Base-by-base conservation (phyloP, 257 asterid genomes). In the Rehmannia glutinosa region DNA sequence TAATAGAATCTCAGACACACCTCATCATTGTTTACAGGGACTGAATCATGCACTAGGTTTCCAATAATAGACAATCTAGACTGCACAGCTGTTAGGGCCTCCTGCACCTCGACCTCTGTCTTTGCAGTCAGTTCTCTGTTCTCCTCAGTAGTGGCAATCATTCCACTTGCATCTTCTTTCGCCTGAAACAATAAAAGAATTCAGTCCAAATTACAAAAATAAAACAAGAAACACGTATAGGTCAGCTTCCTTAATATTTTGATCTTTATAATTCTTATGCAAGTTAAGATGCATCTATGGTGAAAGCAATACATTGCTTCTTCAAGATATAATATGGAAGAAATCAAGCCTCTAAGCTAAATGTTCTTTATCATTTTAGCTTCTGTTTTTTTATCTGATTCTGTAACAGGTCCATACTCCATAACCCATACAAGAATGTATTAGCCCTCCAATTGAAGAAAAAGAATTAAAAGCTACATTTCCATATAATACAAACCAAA, bases 31-130 rank as follows among this genome's bases (percentile, higher is more conserved):
- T 78, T 73, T 36, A 90, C 69, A 11, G 98, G 98, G 19, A 92
- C 98, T 43, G 98, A n/a, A n/a, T 92, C 98, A 64, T 92, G 98
- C 53, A 92, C 98, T 49, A 92, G 93, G 60, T 90, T 92, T 64
- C 98, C 98, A 78, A 92, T 90, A 38, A 27, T 35, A 47, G 73
- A 81, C 64, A 87, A 56, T 76, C 70, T 87, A 35, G 84, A 73
- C 70, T 92, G 84, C 64, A 92, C 41, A 62, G 85, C 85, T 3
- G 80, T 73, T 38, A 82, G 82, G 69, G 95, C 93, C 68, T 81
- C 95, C 78, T 89, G 88, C 68, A 87, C 98, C 77, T 87, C 98
- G 33, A 70, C 78, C 65, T 81, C 94, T 66, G 89, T 92, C 68
- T 71, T 70, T 66, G 76, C 79, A n/a, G n/a, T n/a, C n/a, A n/a